A percentile compares a stretch with the other conserved stretches of the same genome.
Evolutionary conservation across 2,329 filamentous ascomycete genomes (phyloP).

Genomic region (Colletotrichum higginsianum): DNA sequence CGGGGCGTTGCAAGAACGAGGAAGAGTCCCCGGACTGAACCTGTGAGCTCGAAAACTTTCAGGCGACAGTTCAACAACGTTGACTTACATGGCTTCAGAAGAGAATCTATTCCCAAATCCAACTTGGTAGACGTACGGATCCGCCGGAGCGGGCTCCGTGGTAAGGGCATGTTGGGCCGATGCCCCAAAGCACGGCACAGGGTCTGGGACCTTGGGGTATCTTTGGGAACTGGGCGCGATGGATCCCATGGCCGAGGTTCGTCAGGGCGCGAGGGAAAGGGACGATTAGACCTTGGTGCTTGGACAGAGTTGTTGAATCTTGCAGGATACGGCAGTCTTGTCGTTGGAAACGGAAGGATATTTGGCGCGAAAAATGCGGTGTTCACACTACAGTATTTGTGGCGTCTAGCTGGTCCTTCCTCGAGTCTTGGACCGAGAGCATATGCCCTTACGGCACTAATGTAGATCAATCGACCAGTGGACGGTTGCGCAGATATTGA

Average conservation of each 20-base stretch:
- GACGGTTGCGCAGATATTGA: constrained; percentile 24
- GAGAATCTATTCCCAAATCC: constrained; percentile 46
- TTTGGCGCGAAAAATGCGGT: constrained; percentile 32
- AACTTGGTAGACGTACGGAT: constrained; percentile 46
- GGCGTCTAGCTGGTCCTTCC: constrained; percentile 23
- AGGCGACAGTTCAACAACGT: neutral
- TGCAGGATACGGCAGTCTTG: neutral
- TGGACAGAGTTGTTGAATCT: neutral
- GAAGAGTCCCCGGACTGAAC: constrained; percentile 38
- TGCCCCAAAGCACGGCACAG: constrained; percentile 17
- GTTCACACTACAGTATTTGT: constrained; percentile 29
- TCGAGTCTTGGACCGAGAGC: constrained; percentile 22
- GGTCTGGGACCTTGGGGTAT: constrained; percentile 16
- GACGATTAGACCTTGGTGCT: constrained; percentile 2
- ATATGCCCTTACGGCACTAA: constrained; percentile 37
- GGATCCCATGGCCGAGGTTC: constrained; percentile 27
- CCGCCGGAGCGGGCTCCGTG: constrained; percentile 30
- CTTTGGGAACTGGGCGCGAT: constrained; percentile 31
- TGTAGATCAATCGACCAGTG: constrained; percentile 35
- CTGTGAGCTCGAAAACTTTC: constrained; percentile 10
- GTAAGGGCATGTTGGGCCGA: constrained; percentile 42
- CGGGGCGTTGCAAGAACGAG: constrained; percentile 55
- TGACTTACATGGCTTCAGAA: constrained; percentile 45
- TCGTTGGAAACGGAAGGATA: constrained; percentile 17
- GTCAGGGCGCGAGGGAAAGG: neutral